These are phyloP conservation scores for Serendipita sp. DNA, from an alignment of 768 basidiomycete species.

Conservation along the genomic window DNA sequence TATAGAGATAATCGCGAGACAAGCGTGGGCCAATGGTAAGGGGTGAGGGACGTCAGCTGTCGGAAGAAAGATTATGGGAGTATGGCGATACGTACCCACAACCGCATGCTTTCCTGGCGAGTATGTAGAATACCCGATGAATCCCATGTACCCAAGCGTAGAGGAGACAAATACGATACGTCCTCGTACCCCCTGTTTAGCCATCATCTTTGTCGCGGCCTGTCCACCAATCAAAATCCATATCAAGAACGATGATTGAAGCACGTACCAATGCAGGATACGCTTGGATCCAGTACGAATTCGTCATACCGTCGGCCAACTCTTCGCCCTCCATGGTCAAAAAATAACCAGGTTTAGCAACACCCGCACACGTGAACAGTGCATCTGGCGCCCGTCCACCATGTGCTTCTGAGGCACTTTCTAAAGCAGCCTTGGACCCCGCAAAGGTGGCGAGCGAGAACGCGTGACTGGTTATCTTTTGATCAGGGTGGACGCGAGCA, in stretches of 20 bases:
- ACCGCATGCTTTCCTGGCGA: constrained; percentile 76
- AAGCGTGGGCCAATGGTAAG: too few relatives aligned
- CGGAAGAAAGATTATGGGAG: not conserved
- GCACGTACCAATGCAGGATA: constrained; percentile 36
- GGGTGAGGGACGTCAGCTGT: not conserved
- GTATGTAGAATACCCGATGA: constrained; percentile 68
- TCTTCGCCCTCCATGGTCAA: constrained; percentile 50
- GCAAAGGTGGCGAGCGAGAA: constrained; percentile 41
- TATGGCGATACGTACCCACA: constrained; percentile 41
- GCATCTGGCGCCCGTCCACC: constrained; percentile 54
- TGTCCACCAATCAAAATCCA: constrained; percentile 17
- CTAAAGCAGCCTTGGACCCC: constrained; percentile 44
- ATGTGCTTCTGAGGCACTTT: constrained; percentile 38
- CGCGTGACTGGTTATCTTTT: constrained; percentile 51
- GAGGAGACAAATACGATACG: constrained; percentile 69
- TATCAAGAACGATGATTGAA: not conserved
- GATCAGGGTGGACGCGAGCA: constrained; percentile 36
- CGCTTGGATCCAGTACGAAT: constrained; percentile 40
- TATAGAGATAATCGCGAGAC: not conserved
- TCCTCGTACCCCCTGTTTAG: constrained; percentile 36
- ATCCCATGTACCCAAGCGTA: constrained; percentile 54
- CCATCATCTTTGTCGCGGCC: constrained; percentile 55
- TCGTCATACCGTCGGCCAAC: constrained; percentile 40
- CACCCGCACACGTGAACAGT: constrained; percentile 68
- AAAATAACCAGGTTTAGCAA: constrained; percentile 53